Evolutionary conservation across 805 yeast species (phyloP), one percentile per base, ranked within the genome.

Genomic region (Starmerella apis): DNA sequence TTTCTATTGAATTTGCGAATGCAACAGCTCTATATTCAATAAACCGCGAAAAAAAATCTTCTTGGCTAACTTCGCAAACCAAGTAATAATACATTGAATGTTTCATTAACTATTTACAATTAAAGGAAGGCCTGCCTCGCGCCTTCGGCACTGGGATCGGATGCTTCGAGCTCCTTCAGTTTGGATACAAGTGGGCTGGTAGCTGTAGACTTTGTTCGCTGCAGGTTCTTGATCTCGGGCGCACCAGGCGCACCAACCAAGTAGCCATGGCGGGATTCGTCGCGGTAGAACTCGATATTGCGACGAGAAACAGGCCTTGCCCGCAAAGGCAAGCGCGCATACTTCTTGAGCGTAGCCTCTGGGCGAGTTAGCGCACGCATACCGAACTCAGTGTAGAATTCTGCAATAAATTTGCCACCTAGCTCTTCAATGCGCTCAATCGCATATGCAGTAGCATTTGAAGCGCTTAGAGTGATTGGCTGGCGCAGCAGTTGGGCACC

Each of bases 261-360:
- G 63, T 86, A 90, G 7, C 98, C 98, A 57, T 86, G 76, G 61
- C 78, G 79, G 32, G 72, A 79, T 2, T 75, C 74, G 63, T 79
- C 75, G 44, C 86, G 77, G 69, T 92, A 90, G 66, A 73, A 86
- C 51, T 78, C 78, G 50, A 90, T 80, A 61, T 83, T 86, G 67
- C 85, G 82, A 68, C 84, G 78, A 59, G 77, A 79, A 8, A 81
- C 82, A 13, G 98, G 98, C 66, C 87, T 78, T 1, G 96, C 87
- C 47, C 77, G 80, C 56, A 86, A 65, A 41, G 97, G 97, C 14
- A 88, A 65, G 56, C 86, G 78, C 16, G 94, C 95, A 62, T 79
- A 80, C 60, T 75, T 82, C 56, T 72, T 66, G 43, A 83, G 64
- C 59, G 80, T 83, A 65, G 80, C 72, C 43, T 78, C 75, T 10